phyloP scores from a whole-genome alignment of 768 basidiomycete genomes.

The Sporobolomyces roseus region DNA sequence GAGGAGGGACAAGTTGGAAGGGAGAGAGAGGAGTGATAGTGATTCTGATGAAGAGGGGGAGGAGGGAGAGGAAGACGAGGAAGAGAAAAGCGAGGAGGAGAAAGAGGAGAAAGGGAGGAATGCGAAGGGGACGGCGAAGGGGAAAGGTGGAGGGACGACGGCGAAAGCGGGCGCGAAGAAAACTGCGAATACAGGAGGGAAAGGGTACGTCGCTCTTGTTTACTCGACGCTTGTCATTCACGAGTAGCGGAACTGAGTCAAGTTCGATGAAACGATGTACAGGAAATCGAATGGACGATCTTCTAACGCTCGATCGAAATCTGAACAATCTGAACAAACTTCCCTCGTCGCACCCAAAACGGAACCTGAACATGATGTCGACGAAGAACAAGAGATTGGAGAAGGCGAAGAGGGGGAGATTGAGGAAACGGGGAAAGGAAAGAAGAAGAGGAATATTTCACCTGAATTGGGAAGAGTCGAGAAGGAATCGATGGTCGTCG shows the following conservation, averaged over 20 bases:
- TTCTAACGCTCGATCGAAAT: too few relatives aligned
- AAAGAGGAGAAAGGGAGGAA: neutral
- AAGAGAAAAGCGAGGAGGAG: neutral
- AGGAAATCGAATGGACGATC: too few relatives aligned
- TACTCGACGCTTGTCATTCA: too few relatives aligned
- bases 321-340: neutral
- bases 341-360: too few relatives aligned
- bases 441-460: neutral
- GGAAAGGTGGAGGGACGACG: neutral
- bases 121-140: neutral
- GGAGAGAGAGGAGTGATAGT: conserved; percentile 45
- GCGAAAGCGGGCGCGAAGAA: neutral
- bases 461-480: neutral
- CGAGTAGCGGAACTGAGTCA: too few relatives aligned
- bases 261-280: too few relatives aligned
- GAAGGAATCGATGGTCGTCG: too few relatives aligned
- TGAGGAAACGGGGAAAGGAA: neutral
- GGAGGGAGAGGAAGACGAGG: conserved; percentile 11
- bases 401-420: neutral
- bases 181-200: neutral
- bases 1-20: conserved; percentile 8
- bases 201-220: conserved; percentile 8
- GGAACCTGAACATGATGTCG: too few relatives aligned
- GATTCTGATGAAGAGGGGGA: conserved; percentile 11
- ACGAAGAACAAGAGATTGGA: too few relatives aligned